Conservation (phyloP, 2,329 filamentous ascomycete species). For the Phoma sp. region DNA sequence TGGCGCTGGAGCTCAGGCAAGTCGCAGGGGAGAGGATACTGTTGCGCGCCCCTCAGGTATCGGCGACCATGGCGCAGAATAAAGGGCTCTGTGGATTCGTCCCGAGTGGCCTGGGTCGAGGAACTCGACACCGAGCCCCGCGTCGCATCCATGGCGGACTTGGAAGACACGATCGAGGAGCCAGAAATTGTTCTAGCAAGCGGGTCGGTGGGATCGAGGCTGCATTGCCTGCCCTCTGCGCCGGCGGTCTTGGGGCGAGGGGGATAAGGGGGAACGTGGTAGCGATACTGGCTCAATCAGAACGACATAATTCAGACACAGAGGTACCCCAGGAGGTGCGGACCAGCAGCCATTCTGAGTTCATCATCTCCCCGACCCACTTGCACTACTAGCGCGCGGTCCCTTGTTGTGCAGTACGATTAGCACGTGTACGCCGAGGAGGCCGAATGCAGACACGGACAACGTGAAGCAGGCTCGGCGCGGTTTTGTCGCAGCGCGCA, state of each 20-base stretch:
- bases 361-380: conserved; percentile 44
- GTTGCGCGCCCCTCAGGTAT: conserved; percentile 77
- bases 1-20: conserved; percentile 87
- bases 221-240: conserved; percentile 48
- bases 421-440: conserved; percentile 41
- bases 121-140: conserved; percentile 50
- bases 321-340: conserved; percentile 22
- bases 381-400: conserved; percentile 40
- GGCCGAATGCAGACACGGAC: conserved; percentile 22
- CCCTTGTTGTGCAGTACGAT: conserved; percentile 44
- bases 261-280: conserved; percentile 17
- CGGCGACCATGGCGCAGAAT: conserved; percentile 79
- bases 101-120: conserved; percentile 45
- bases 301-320: conserved; percentile 1
- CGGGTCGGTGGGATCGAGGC: conserved; percentile 45
- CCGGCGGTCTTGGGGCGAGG: conserved; percentile 38
- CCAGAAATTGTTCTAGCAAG: conserved; percentile 46
- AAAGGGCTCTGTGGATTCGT: conserved; percentile 57
- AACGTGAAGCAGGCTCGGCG: conserved; percentile 1
- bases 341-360: conserved; percentile 50
- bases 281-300: conserved; percentile 43
- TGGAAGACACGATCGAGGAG: conserved; percentile 20
- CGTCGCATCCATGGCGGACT: conserved; percentile 45
- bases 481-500: not conserved
- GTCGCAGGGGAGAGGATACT: conserved; percentile 88